Evolutionary conservation across 2,329 filamentous ascomycete species (phyloP), one percentile per base, ranked within the genome.

Genomic region (Exophiala phaeomuriformis): DNA sequence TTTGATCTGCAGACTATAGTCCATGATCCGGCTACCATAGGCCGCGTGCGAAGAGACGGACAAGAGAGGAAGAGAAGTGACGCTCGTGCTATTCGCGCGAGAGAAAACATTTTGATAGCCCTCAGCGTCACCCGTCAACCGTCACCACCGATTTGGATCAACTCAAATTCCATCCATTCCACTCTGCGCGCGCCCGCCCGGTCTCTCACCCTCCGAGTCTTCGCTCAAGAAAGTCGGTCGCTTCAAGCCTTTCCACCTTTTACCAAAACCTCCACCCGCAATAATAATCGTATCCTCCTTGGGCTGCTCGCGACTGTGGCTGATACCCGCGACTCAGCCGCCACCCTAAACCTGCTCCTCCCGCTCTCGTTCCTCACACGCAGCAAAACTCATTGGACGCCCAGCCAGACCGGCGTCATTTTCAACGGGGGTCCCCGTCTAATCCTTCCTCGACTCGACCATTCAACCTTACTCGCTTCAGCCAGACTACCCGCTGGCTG

Each of bases 371-470:
- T 19, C 19, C 19, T 19, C 19, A 19, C 19, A 19, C 19, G 29
- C 29, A 19, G 10, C 42, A n/a, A 12, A 45, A 45, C 7, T n/a
- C 42, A 10, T 33, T 45, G 28, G 28, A 27, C 28, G 19, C 8
- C 42, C 27, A 6, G 27, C 28, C n/a, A 45, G 27, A 36, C 9
- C 36, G 41, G 30, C 39, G 55, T 57, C 55, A 57, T 57, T 57
- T 53, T 51, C 53, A 57, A 35, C 51, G 51, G 8, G 47, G 50
- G 32, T 32, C 31, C n/a, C 44, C 31, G 33, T 41, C 12, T 27
- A 36, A 29, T 39, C 42, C 28, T 50, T 49, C 39, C 48, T 42
- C 33, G 39, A 45, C 41, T 47, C 39, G 35, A 35, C 48, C 52
- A 46, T 31, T 42, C 12, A 40, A 45, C 32, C 28, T 29, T 28